Evolutionary conservation across 2,329 filamentous ascomycete species (phyloP).

Genomic region (Sporothrix variecibatus): DNA sequence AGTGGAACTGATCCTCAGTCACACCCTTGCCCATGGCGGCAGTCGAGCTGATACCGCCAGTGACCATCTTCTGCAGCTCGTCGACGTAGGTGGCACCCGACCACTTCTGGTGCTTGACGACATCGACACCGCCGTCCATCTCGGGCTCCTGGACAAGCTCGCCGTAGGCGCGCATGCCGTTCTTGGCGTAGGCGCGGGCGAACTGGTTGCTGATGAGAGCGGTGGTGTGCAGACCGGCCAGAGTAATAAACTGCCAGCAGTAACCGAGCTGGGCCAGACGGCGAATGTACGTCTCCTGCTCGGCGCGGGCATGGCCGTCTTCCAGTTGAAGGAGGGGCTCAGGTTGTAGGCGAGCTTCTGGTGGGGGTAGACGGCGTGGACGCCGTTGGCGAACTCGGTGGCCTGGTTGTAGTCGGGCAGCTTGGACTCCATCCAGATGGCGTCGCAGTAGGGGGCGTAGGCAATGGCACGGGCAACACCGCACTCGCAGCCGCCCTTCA

Average conservation of each 20-base stretch:
- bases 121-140: constrained; percentile 86
- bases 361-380: constrained; percentile 92
- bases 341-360: constrained; percentile 99
- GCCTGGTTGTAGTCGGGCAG: constrained; percentile 89
- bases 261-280: constrained; percentile 86
- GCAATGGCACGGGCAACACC: constrained; percentile 88
- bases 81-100: constrained; percentile 93
- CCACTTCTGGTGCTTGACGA: constrained; percentile 99
- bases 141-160: constrained; percentile 98
- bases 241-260: constrained; percentile 99
- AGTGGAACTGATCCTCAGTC: constrained; percentile 94
- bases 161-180: constrained; percentile 95
- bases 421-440: constrained; percentile 99
- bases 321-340: constrained; percentile 99
- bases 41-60: constrained; percentile 85
- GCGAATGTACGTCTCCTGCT: constrained; percentile 97
- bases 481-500: constrained; percentile 87
- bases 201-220: constrained; percentile 91
- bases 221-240: constrained; percentile 93
- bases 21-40: constrained; percentile 97
- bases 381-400: constrained; percentile 87
- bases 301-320: constrained; percentile 85
- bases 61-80: constrained; percentile 95
- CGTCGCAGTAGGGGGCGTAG: constrained; percentile 89
- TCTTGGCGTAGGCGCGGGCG: constrained; percentile 73